A percentile compares a stretch with the other conserved stretches of the same genome.
Evolutionary conservation across 495 filamentous ascomycete species (phyloP).

Genomic region (Xylaria longipes): DNA sequence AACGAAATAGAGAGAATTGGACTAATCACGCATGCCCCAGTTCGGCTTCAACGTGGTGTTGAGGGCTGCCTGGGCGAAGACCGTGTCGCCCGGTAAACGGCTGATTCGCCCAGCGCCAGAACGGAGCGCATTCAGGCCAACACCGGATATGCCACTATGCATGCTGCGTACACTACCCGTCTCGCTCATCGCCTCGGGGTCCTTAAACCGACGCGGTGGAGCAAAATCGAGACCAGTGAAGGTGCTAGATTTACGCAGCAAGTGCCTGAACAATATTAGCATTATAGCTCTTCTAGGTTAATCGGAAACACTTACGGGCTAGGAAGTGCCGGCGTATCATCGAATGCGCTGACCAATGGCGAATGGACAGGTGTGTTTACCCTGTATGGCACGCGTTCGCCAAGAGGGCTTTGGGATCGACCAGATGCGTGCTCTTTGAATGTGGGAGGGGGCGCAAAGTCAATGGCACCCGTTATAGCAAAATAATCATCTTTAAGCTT

Average conservation of each 20-base stretch:
- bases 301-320: conserved; percentile 77
- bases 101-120: conserved; percentile 90
- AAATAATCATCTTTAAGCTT: conserved; percentile 86
- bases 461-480: conserved; percentile 68
- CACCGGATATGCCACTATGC: conserved; percentile 75
- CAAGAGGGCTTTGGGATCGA: conserved; percentile 80
- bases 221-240: conserved; percentile 94
- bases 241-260: conserved; percentile 85
- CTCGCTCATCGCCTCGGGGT: conserved; percentile 75
- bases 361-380: conserved; percentile 72
- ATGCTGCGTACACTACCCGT: conserved; percentile 90
- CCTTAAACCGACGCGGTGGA: conserved; percentile 85
- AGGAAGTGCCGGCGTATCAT: conserved; percentile 83
- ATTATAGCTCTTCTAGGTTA: conserved; percentile 37
- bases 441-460: conserved; percentile 83
- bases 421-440: conserved; percentile 73
- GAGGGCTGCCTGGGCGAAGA: conserved; percentile 81
- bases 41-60: conserved; percentile 72
- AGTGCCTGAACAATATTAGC: conserved; percentile 61
- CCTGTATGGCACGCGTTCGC: conserved; percentile 76
- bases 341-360: conserved; percentile 81
- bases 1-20: conserved; percentile 20
- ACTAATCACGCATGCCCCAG: conserved; percentile 67
- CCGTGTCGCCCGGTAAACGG: conserved; percentile 79
- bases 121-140: conserved; percentile 78